Conservation (phyloP, 805 yeast genomes). For the Kazachstania viticola region DNA sequence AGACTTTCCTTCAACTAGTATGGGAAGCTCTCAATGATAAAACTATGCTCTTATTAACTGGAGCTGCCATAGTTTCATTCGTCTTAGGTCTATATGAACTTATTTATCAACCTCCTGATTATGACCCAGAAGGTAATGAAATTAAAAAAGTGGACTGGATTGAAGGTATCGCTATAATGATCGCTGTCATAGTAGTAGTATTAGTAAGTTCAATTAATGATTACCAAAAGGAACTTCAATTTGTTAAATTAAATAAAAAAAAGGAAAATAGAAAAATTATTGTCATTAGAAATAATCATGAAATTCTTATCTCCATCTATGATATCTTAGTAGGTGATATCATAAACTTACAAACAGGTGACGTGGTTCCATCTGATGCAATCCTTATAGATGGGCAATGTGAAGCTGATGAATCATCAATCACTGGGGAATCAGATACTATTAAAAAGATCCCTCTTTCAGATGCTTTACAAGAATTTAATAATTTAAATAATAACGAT, state of each 20-base stretch:
- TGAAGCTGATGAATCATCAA: constrained; percentile 83
- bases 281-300: constrained; percentile 63
- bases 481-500: constrained; percentile 10
- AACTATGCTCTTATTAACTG: constrained; percentile 67
- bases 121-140: constrained; percentile 66
- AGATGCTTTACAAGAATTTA: constrained; percentile 25
- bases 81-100: constrained; percentile 89
- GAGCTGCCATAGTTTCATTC: constrained; percentile 82
- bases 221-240: constrained; percentile 91
- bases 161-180: constrained; percentile 94
- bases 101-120: constrained; percentile 68
- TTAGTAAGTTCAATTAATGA: constrained; percentile 93
- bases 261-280: constrained; percentile 74
- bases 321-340: constrained; percentile 83
- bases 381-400: constrained; percentile 62
- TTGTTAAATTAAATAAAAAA: constrained; percentile 74
- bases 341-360: constrained; percentile 80
- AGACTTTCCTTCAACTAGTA: constrained; percentile 56
- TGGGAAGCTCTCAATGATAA: constrained; percentile 85
- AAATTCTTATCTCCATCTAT: constrained; percentile 55
- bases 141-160: constrained; percentile 93
- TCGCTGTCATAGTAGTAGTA: constrained; percentile 84
- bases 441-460: constrained; percentile 55
- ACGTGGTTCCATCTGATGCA: constrained; percentile 83
- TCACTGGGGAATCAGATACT: constrained; percentile 90